Evolutionary conservation across 306 rosid species (phyloP).

Genomic region (Corylus avellana): DNA sequence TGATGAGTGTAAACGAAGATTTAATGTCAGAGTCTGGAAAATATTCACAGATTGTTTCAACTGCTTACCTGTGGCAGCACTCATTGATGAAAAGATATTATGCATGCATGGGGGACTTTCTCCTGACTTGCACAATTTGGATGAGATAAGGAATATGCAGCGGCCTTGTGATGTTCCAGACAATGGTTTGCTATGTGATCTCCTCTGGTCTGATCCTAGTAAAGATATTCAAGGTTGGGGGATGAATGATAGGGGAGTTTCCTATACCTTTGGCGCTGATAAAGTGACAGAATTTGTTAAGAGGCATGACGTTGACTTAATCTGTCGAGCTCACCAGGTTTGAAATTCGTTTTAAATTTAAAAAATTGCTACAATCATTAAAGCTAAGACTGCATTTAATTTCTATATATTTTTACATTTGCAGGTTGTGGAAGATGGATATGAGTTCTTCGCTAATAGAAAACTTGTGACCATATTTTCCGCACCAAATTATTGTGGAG

Average conservation of each 20-base stretch:
- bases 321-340: slow-evolving; percentile 95
- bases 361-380: background rate
- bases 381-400: slow-evolving; percentile 15
- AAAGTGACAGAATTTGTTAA: slow-evolving; percentile 59
- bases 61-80: slow-evolving; percentile 87
- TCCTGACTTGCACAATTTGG: slow-evolving; percentile 58
- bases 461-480: slow-evolving; percentile 84
- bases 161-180: slow-evolving; percentile 82
- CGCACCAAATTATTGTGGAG: slow-evolving; percentile 94
- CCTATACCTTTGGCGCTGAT: slow-evolving; percentile 76
- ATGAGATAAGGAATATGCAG: slow-evolving; percentile 52
- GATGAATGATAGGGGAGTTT: slow-evolving; percentile 77
- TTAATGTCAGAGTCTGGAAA: slow-evolving; percentile 75
- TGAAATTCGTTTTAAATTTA: slow-evolving; percentile 3
- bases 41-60: slow-evolving; percentile 82
- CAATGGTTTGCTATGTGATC: slow-evolving; percentile 73
- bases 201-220: slow-evolving; percentile 89
- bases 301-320: slow-evolving; percentile 72
- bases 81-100: slow-evolving; percentile 71
- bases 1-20: slow-evolving; percentile 87
- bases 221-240: slow-evolving; percentile 71
- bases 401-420: slow-evolving; percentile 16
- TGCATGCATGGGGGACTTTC: slow-evolving; percentile 98
- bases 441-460: slow-evolving; percentile 81
- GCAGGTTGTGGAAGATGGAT: slow-evolving; percentile 94